Conservation (phyloP, 2,329 filamentous ascomycete genomes). For the Apiospora sp. region DNA sequence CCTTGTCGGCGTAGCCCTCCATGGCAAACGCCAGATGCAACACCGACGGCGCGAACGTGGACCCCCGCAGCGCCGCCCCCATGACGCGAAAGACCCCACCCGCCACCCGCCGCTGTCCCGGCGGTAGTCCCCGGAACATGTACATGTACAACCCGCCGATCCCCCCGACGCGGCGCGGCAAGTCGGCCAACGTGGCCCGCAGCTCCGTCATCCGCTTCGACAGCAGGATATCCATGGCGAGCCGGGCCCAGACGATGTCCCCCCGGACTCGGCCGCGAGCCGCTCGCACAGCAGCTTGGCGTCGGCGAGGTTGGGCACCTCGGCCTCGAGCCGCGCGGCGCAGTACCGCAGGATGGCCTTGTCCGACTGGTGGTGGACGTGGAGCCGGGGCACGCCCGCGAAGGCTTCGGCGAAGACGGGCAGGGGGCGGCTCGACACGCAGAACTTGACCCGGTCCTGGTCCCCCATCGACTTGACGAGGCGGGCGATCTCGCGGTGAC, state of each 20-base stretch:
- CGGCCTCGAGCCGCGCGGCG: slow-evolving; percentile 19
- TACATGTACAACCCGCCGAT: too few relatives aligned
- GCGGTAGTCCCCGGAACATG: too few relatives aligned
- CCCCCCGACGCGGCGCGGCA: too few relatives aligned
- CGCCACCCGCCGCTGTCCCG: too few relatives aligned
- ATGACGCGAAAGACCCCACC: too few relatives aligned
- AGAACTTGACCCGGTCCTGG: neutral
- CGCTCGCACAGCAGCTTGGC: neutral
- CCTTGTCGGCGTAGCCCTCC: too few relatives aligned
- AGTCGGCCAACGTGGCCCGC: too few relatives aligned
- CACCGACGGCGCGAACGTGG: too few relatives aligned
- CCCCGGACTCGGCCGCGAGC: neutral
- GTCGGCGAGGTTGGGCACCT: slow-evolving; percentile 18
- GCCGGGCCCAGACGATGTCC: slow-evolving; percentile 26
- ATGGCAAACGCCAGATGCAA: too few relatives aligned
- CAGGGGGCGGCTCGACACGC: slow-evolving; percentile 24
- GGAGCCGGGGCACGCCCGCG: neutral
- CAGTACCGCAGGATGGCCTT: slow-evolving; percentile 25
- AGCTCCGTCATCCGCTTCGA: slow-evolving; percentile 27
- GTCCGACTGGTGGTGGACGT: slow-evolving; percentile 6
- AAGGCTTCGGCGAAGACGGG: slow-evolving; percentile 19
- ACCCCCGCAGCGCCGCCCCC: too few relatives aligned
- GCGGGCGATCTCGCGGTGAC: slow-evolving; percentile 38
- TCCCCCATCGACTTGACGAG: slow-evolving; percentile 28
- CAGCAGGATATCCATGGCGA: slow-evolving; percentile 25